phyloP scores from a whole-genome alignment of 208 protist species.

The Acanthamoeba royreba region DNA sequence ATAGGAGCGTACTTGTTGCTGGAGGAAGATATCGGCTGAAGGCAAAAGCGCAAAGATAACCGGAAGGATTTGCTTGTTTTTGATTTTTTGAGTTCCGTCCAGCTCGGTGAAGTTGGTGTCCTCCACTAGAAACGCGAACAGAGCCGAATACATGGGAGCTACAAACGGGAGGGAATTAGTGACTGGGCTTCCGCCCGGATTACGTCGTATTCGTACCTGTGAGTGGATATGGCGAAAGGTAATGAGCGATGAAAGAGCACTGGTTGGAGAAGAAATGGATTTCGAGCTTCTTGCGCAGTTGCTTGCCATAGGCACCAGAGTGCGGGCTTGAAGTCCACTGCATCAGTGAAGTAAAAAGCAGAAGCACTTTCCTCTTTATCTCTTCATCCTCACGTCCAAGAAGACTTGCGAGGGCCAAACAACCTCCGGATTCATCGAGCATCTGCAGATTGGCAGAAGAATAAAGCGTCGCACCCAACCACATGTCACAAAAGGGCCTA shows the following conservation, averaged over 20 bases:
- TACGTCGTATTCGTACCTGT: neutral
- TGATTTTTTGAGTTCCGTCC: constrained; percentile 27
- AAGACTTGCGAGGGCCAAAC: neutral
- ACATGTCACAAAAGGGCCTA: too few relatives aligned
- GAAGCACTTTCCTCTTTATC: neutral
- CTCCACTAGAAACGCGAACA: constrained; percentile 36
- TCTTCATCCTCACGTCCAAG: neutral
- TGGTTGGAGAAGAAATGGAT: neutral
- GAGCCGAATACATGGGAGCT: neutral
- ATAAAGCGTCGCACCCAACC: too few relatives aligned
- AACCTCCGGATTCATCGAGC: neutral
- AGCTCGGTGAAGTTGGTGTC: constrained; percentile 9
- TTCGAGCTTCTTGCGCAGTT: constrained; percentile 4
- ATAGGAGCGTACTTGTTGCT: neutral
- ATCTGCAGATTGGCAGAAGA: too few relatives aligned
- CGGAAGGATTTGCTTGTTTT: constrained; percentile 13
- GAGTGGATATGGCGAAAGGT: neutral
- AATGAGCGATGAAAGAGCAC: neutral
- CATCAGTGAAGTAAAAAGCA: neutral
- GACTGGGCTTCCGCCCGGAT: neutral
- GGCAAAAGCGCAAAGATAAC: constrained; percentile 24
- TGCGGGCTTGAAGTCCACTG: neutral
- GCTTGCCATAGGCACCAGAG: neutral
- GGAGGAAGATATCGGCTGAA: constrained; percentile 27
- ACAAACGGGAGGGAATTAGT: neutral